Conservation (phyloP, 495 filamentous ascomycete species). For the Clavariopsis aquatica region DNA sequence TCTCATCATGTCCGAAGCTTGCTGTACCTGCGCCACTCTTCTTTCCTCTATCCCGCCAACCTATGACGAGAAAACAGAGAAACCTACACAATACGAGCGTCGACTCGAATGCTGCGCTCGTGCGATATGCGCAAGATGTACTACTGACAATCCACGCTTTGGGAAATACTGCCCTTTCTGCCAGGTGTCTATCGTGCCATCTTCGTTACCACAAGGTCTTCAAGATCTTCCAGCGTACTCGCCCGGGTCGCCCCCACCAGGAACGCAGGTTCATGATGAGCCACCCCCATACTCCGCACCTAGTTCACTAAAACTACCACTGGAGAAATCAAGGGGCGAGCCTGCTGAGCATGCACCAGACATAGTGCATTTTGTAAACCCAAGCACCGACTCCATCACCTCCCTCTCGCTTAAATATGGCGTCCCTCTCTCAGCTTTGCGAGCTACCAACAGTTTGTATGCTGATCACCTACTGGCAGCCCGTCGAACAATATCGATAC, state of each 20-base stretch:
- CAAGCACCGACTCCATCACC: slow-evolving; percentile 59
- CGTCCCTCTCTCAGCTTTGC: slow-evolving; percentile 58
- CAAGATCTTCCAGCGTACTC: slow-evolving; percentile 61
- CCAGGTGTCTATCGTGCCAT: slow-evolving; percentile 55
- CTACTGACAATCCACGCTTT: slow-evolving; percentile 68
- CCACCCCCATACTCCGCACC: slow-evolving; percentile 44
- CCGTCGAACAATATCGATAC: slow-evolving; percentile 67
- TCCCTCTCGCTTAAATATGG: slow-evolving; percentile 68
- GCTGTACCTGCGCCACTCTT: slow-evolving; percentile 66
- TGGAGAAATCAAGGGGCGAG: slow-evolving; percentile 36
- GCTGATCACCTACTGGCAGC: slow-evolving; percentile 66
- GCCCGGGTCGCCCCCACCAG: slow-evolving; percentile 44
- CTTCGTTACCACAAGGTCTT: slow-evolving; percentile 57
- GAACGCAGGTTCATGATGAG: slow-evolving; percentile 25
- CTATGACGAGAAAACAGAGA: slow-evolving; percentile 56
- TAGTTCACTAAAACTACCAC: slow-evolving; percentile 37
- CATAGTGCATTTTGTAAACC: slow-evolving; percentile 68
- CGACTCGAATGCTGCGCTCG: slow-evolving; percentile 65
- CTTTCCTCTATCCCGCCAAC: slow-evolving; percentile 50
- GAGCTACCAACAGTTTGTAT: slow-evolving; percentile 62
- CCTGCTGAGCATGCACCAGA: slow-evolving; percentile 50
- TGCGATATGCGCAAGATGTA: slow-evolving; percentile 67
- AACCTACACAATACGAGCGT: slow-evolving; percentile 54
- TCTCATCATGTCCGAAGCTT: slow-evolving; percentile 50
- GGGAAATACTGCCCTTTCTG: slow-evolving; percentile 67